phyloP scores from a whole-genome alignment of 192 early-diverging fungal genomes.

The Umbelopsis vinacea region DNA sequence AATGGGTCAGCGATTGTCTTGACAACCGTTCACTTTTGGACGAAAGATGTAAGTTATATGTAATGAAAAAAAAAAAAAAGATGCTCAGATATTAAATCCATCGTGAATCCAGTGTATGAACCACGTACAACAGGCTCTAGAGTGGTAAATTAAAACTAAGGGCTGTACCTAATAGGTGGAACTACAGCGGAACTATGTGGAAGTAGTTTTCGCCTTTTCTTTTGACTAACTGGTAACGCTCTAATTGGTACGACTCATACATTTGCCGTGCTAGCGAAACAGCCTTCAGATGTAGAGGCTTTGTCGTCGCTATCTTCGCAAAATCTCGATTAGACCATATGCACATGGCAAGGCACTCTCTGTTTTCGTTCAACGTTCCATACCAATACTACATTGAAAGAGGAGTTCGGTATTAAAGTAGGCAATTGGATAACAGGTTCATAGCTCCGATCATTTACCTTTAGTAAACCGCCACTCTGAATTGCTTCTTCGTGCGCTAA shows the following conservation, averaged over 20 bases:
- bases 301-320: slow-evolving; percentile 43
- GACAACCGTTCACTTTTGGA: slow-evolving; percentile 28
- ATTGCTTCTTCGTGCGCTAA: slow-evolving; percentile 53
- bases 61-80: not conserved
- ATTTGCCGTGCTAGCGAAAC: slow-evolving; percentile 46
- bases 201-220: slow-evolving; percentile 24
- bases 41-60: slow-evolving; percentile 26
- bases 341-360: slow-evolving; percentile 58
- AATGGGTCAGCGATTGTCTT: slow-evolving; percentile 31
- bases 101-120: slow-evolving; percentile 15
- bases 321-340: slow-evolving; percentile 51
- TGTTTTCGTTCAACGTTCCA: slow-evolving; percentile 47
- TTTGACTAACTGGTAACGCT: slow-evolving; percentile 42
- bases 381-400: slow-evolving; percentile 49
- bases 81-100: not conserved
- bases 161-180: not conserved
- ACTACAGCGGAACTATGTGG: slow-evolving; percentile 17
- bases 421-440: not conserved
- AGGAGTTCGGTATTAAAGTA: not conserved
- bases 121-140: not conserved
- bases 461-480: slow-evolving; percentile 52
- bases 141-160: not conserved
- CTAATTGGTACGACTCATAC: slow-evolving; percentile 55
- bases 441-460: slow-evolving; percentile 26
- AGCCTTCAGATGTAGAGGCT: slow-evolving; percentile 50